These are phyloP conservation scores for Apostasia ramifera DNA, from an alignment of 106 monocot genomes.

Conservation along the genomic window DNA sequence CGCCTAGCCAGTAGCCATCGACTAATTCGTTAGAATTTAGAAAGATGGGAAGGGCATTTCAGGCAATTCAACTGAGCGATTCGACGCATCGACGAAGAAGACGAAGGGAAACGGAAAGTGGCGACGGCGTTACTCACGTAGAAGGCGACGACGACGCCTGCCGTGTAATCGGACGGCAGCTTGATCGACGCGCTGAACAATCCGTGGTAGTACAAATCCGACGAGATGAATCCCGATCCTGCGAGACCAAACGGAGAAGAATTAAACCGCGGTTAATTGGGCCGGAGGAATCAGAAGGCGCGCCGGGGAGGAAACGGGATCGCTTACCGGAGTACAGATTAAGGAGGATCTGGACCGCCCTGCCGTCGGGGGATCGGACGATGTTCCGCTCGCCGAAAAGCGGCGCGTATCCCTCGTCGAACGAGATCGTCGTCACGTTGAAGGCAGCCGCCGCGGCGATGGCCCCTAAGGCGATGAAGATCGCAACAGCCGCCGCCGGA, in stretches of 20 bases:
- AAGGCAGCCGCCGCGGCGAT: neutral
- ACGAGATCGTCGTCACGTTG: neutral
- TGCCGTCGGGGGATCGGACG: slow-evolving; percentile 24
- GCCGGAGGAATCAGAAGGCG: neutral
- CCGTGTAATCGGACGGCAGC: slow-evolving; percentile 52
- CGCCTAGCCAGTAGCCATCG: too few species aligned
- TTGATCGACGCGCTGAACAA: slow-evolving; percentile 66
- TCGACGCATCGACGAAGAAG: neutral
- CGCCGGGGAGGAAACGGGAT: neutral
- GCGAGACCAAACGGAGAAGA: neutral
- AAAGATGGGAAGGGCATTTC: neutral
- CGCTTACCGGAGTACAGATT: slow-evolving; percentile 32
- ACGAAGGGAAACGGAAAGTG: neutral
- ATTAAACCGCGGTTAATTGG: neutral
- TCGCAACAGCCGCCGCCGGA: neutral
- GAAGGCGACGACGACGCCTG: slow-evolving; percentile 71
- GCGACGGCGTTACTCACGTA: slow-evolving; percentile 33
- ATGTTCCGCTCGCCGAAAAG: slow-evolving; percentile 53
- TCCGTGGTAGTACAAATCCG: slow-evolving; percentile 41
- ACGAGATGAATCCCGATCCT: slow-evolving; percentile 65
- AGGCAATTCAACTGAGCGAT: neutral
- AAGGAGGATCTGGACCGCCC: slow-evolving; percentile 29
- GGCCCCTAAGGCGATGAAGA: neutral
- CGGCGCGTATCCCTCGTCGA: slow-evolving; percentile 36
- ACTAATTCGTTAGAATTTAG: too few species aligned